phyloP scores from a whole-genome alignment of 441 rosid species.

The Jatropha multifida region DNA sequence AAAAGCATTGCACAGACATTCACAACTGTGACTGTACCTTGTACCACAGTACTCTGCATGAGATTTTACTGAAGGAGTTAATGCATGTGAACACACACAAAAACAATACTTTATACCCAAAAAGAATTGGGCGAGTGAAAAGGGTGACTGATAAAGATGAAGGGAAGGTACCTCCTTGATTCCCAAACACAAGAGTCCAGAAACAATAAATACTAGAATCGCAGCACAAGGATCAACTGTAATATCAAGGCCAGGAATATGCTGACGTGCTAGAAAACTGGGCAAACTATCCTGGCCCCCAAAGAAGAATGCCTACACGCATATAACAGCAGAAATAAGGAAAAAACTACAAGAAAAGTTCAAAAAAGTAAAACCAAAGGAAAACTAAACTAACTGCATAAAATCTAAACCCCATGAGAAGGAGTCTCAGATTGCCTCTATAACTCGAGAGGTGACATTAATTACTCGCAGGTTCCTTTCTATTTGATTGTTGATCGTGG shows the following conservation, averaged over 20 bases:
- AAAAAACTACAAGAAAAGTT: slow-evolving; percentile 4
- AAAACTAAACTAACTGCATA: not conserved
- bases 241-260: slow-evolving; percentile 79
- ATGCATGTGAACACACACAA: not conserved
- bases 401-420: slow-evolving; percentile 6
- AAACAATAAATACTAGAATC: slow-evolving; percentile 68
- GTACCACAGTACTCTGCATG: slow-evolving; percentile 82
- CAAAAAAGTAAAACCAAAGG: not conserved
- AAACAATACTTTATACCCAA: slow-evolving; percentile 7
- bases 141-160: slow-evolving; percentile 6
- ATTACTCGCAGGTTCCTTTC: not conserved
- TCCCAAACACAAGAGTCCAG: slow-evolving; percentile 92
- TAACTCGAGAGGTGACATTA: not conserved
- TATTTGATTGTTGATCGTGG: not conserved
- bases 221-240: slow-evolving; percentile 95
- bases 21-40: slow-evolving; percentile 70
- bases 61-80: slow-evolving; percentile 11
- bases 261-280: slow-evolving; percentile 68
- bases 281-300: slow-evolving; percentile 88
- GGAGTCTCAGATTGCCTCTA: not conserved
- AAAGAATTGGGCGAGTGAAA: not conserved
- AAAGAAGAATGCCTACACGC: slow-evolving; percentile 72
- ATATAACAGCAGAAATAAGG: slow-evolving; percentile 9
- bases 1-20: slow-evolving; percentile 85
- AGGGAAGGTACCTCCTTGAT: slow-evolving; percentile 77